These are phyloP conservation scores for Xylaria multiplex DNA, from an alignment of 2,329 filamentous ascomycete species.

Conservation along the genomic window DNA sequence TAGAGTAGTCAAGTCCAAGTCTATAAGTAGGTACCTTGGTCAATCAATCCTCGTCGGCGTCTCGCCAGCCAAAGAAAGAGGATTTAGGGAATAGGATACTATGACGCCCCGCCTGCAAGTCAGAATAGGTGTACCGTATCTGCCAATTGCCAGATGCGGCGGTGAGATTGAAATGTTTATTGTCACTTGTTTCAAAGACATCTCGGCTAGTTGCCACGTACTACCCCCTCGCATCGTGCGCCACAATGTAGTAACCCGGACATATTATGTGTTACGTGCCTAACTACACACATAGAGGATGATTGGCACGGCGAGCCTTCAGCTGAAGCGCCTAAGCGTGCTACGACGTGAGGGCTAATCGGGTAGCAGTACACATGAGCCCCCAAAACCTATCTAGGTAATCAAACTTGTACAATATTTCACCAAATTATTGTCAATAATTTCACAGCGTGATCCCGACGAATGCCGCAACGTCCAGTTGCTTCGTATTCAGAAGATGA, in stretches of 20 bases:
- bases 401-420: not conserved
- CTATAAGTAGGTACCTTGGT: too few species aligned
- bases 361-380: not conserved
- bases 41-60: slow-evolving; percentile 23
- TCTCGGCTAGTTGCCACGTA: not conserved
- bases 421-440: not conserved
- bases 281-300: not conserved
- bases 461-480: not conserved
- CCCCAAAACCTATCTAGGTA: not conserved
- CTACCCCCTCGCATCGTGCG: not conserved
- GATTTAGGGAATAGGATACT: slow-evolving; percentile 7
- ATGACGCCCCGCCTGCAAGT: not conserved
- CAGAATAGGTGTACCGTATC: not conserved
- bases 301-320: not conserved
- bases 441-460: not conserved
- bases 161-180: not conserved
- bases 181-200: slow-evolving; percentile 18
- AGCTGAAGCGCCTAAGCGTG: not conserved
- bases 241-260: not conserved
- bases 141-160: slow-evolving; percentile 3
- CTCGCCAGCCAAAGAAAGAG: slow-evolving; percentile 18
- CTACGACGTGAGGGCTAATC: not conserved
- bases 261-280: not conserved
- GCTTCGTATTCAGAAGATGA: slow-evolving; percentile 3
- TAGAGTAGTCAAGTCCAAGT: not conserved